Percentiles rank a stretch among this genome's conserved stretches.
phyloP scores from a whole-genome alignment of 1,139 yeast species.

The Scheffersomyces stambukii region DNA sequence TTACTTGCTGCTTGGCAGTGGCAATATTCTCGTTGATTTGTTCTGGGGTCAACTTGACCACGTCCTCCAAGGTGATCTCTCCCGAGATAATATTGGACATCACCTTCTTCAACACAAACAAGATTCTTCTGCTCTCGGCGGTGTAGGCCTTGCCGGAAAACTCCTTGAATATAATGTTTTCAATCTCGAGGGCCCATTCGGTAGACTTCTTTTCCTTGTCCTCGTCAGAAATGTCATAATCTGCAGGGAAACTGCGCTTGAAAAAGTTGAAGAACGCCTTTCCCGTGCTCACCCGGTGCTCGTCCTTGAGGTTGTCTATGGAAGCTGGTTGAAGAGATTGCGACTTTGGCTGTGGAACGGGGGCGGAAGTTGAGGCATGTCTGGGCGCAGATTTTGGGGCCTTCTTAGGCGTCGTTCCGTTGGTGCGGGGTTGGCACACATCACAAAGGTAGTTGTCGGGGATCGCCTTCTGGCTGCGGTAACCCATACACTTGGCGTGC shows the following conservation, averaged over 20 bases:
- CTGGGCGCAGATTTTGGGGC: slow-evolving; percentile 4
- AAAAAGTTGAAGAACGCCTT: slow-evolving; percentile 37
- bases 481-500: slow-evolving; percentile 71
- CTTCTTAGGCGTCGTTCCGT: slow-evolving; percentile 1
- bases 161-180: slow-evolving; percentile 30
- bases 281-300: slow-evolving; percentile 32
- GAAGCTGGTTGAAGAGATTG: not conserved
- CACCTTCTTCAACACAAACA: slow-evolving; percentile 33
- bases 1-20: slow-evolving; percentile 13
- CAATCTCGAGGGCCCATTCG: slow-evolving; percentile 39
- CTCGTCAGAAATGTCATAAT: slow-evolving; percentile 21
- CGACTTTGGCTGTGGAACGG: not conserved
- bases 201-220: slow-evolving; percentile 26
- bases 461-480: slow-evolving; percentile 20
- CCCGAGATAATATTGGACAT: slow-evolving; percentile 24
- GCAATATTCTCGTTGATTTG: slow-evolving; percentile 23
- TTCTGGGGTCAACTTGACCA: slow-evolving; percentile 30
- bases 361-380: not conserved
- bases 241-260: slow-evolving; percentile 40
- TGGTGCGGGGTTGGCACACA: slow-evolving; percentile 18
- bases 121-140: slow-evolving; percentile 39
- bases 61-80: slow-evolving; percentile 23
- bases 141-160: slow-evolving; percentile 28
- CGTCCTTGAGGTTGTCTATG: slow-evolving; percentile 21
- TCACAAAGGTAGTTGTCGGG: slow-evolving; percentile 33